Percentiles rank a stretch among this genome's conserved stretches.
Conservation (phyloP, 768 basidiomycete species). For the Leccinum rimulosum region DNA sequence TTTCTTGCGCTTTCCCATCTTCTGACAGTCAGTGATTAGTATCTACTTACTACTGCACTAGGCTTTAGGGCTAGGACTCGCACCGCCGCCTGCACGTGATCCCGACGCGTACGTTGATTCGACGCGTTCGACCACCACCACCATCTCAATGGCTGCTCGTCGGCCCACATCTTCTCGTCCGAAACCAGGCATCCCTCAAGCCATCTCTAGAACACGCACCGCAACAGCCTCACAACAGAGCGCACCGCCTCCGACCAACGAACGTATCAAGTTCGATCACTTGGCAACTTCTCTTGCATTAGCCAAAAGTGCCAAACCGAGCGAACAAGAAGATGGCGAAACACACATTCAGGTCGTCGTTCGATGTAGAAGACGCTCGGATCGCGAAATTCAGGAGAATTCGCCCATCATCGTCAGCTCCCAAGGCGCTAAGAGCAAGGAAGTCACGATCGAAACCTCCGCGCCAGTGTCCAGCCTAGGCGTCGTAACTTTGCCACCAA, state of each 20-base stretch:
- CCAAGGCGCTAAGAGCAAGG: constrained; percentile 68
- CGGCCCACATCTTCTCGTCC: constrained; percentile 53
- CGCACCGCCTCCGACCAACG: constrained; percentile 25
- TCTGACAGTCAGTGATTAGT: background rate
- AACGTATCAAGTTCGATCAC: constrained; percentile 15
- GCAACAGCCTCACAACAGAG: constrained; percentile 36
- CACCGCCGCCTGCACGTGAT: constrained; percentile 29
- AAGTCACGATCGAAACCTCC: constrained; percentile 80
- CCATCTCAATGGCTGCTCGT: constrained; percentile 57
- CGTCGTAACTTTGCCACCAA: constrained; percentile 70
- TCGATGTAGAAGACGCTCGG: constrained; percentile 82
- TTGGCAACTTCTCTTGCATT: constrained; percentile 26
- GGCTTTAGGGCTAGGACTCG: background rate
- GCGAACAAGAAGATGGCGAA: constrained; percentile 47
- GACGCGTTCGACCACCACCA: constrained; percentile 30
- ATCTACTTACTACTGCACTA: no score
- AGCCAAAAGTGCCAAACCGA: constrained; percentile 27
- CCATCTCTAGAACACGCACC: constrained; percentile 45
- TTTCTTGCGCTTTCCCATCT: constrained; percentile 90
- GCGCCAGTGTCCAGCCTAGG: constrained; percentile 67
- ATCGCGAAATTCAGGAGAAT: constrained; percentile 79
- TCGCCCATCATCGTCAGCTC: constrained; percentile 87
- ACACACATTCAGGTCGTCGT: constrained; percentile 93
- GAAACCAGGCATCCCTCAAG: constrained; percentile 29
- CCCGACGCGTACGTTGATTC: constrained; percentile 28